Conservation (phyloP, 2,329 filamentous ascomycete species). For the Alternaria gaisen region DNA sequence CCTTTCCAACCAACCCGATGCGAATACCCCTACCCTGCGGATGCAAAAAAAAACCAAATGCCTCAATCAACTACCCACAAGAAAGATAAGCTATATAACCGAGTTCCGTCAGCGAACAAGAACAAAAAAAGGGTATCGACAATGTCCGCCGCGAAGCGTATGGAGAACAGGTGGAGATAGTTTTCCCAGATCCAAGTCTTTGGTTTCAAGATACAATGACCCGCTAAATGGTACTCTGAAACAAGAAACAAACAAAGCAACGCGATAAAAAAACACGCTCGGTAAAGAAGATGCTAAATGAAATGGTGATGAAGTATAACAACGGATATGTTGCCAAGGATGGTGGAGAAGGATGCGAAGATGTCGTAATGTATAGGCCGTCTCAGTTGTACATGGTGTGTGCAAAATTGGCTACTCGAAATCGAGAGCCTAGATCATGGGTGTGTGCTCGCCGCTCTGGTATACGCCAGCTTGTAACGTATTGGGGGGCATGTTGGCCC, state of each 20-base stretch:
- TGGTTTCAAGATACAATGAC: constrained; percentile 6
- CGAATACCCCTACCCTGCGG: not conserved
- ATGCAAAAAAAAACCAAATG: not conserved
- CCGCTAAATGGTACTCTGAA: constrained; percentile 38
- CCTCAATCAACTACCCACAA: constrained; percentile 5
- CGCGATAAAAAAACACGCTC: constrained; percentile 32
- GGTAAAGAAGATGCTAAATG: constrained; percentile 20
- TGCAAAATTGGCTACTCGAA: not conserved
- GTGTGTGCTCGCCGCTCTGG: constrained; percentile 38
- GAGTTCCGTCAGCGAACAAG: not conserved
- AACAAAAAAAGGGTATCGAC: constrained; percentile 12
- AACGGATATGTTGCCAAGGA: constrained; percentile 22
- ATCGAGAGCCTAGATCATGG: constrained; percentile 44
- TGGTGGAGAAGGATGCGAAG: constrained; percentile 33
- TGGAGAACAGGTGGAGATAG: not conserved
- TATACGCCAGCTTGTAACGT: constrained; percentile 56
- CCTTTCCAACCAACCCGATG: constrained; percentile 1
- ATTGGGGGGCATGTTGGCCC: constrained; percentile 61
- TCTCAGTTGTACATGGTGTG: constrained; percentile 30
- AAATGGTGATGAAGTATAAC: constrained; percentile 13
- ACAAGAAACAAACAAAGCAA: constrained; percentile 22
- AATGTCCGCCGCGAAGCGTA: constrained; percentile 13
- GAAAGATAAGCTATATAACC: not conserved
- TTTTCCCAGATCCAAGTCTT: constrained; percentile 5
- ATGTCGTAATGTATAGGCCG: constrained; percentile 39